A percentile compares a stretch with the other conserved stretches of the same genome.
These are phyloP conservation scores for Phragmites australis DNA, from an alignment of 176 grass and related monocot species.

Conservation along the genomic window DNA sequence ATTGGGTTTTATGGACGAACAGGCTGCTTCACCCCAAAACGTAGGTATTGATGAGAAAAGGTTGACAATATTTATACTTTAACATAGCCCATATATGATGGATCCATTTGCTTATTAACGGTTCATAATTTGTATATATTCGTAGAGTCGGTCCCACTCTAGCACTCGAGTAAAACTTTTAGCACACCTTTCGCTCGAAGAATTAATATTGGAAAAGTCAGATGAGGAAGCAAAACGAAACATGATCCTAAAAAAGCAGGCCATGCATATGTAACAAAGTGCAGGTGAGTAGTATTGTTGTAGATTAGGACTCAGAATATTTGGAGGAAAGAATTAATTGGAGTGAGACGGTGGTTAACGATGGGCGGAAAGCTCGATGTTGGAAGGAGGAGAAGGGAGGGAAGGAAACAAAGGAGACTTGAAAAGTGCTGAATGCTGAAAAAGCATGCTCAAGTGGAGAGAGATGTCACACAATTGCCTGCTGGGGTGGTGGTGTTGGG, in stretches of 20 bases:
- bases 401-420: conserved; percentile 26
- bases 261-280: conserved; percentile 25
- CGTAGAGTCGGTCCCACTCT: conserved; percentile 2
- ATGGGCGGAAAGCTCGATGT: conserved; percentile 38
- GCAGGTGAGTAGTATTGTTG: conserved; percentile 31
- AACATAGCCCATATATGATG: not conserved
- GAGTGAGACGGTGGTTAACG: conserved; percentile 46
- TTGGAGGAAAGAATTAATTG: conserved; percentile 33
- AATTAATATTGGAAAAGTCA: conserved; percentile 21
- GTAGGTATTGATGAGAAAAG: not conserved
- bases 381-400: not conserved
- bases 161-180: not conserved
- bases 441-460: conserved; percentile 46
- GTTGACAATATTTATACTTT: not conserved
- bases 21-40: not conserved
- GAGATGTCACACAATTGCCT: conserved; percentile 46
- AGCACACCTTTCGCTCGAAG: not conserved
- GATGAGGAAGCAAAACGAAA: conserved; percentile 24
- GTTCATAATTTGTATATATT: not conserved
- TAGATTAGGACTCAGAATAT: conserved; percentile 30
- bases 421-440: conserved; percentile 36
- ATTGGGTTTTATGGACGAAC: not conserved
- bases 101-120: not conserved
- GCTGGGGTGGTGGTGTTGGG: conserved; percentile 42
- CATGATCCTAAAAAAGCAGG: conserved; percentile 30